Base-by-base conservation (phyloP, 1,139 yeast genomes). In the Nakaseomyces bracarensis region DNA sequence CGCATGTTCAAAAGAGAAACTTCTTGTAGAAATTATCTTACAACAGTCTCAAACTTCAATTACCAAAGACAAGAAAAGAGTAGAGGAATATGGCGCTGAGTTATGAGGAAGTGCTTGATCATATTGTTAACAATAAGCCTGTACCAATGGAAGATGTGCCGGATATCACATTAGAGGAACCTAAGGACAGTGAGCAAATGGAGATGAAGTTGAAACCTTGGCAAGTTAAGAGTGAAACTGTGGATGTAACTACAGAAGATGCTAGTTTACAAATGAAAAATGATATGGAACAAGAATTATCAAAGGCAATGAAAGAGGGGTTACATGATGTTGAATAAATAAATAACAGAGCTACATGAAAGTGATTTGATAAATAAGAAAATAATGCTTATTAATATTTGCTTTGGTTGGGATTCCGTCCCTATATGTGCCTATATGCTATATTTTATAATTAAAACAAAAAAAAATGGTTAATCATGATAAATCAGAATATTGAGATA, bases 51-150 rank as follows among this genome's bases (percentile, higher is more conserved):
- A n/a, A n/a, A n/a, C n/a, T n/a, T n/a, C n/a, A n/a, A n/a, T n/a
- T n/a, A 2, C 10, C n/a, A 10, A 3, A 13, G n/a, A 7, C 30
- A 10, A 27, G 30, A n/a, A 16, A 16, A 8, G 8, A 4, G 5
- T 3, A 8, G 7, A 28, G 11, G 14, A 11, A 9, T 11, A 30
- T 18, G 22, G 5, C 38, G 23, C 45, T 57, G 27, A 51, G 53
- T 34, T 56, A 55, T 28, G 59, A 58, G 29, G 61, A 56, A 38
- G 42, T 58, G 13, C 50, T 57, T 8, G 56, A 56, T 20, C 54
- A 54, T 30, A 58, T 58, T 10, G 51, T 53, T 8, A 49, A 50
- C 40, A 48, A 55, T 38, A 52, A 49, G 39, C 52, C 54, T 4
- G 50, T 54, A 3, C 61, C 61, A 3, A 49, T 57, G 9, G 45